Conservation (phyloP, 2,329 filamentous ascomycete species). For the Trichoderma citrinoviride region DNA sequence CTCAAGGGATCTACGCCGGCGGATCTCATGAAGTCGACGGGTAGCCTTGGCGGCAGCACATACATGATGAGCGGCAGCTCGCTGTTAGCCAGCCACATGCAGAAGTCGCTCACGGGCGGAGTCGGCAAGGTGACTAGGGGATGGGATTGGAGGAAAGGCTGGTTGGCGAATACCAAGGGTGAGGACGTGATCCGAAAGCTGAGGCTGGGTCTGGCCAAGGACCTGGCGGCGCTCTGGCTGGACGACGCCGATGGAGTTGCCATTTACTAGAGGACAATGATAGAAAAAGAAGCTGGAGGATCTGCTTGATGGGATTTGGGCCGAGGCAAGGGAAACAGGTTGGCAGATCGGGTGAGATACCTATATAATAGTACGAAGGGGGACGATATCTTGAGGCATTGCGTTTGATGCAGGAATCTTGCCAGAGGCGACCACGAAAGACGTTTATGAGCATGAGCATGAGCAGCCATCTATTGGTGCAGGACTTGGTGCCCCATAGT, state of each 20-base stretch:
- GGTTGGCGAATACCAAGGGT: constrained; percentile 64
- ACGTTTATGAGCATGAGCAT: neutral
- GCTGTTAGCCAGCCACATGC: constrained; percentile 63
- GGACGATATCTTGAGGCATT: neutral
- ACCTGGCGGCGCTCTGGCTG: constrained; percentile 68
- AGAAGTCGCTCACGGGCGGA: constrained; percentile 56
- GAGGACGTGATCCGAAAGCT: constrained; percentile 70
- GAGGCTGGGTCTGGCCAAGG: constrained; percentile 70
- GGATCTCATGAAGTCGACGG: constrained; percentile 58
- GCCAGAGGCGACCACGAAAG: neutral
- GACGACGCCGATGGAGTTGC: constrained; percentile 60
- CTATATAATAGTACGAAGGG: constrained; percentile 7
- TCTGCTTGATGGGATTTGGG: neutral
- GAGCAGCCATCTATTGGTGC: neutral
- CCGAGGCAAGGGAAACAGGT: constrained; percentile 6
- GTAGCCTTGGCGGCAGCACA: constrained; percentile 55
- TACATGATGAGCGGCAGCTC: constrained; percentile 73
- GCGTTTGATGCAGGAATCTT: neutral
- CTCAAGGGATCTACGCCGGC: constrained; percentile 61
- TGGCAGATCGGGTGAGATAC: constrained; percentile 4
- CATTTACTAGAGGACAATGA: constrained; percentile 35
- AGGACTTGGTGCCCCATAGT: no score
- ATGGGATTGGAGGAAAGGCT: constrained; percentile 77
- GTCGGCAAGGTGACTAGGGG: constrained; percentile 55
- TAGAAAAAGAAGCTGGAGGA: neutral